Evolutionary conservation across 2,329 filamentous ascomycete genomes (phyloP).

Genomic region (Diplodia mutila): DNA sequence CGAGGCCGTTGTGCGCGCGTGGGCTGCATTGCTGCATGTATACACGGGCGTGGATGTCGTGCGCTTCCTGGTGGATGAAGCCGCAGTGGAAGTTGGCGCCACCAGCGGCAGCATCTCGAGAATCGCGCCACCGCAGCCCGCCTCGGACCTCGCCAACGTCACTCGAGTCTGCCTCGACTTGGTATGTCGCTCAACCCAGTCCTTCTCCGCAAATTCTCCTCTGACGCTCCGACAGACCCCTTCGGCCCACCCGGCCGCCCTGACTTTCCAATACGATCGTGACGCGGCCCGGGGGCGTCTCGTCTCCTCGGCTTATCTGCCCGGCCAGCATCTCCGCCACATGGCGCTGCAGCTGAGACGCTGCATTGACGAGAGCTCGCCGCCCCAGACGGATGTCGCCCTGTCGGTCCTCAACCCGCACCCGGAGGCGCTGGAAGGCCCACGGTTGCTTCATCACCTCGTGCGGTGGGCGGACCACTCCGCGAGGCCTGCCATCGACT

Average conservation of each 20-base stretch:
- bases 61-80: constrained; percentile 27
- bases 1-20: constrained; percentile 27
- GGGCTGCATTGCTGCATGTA: constrained; percentile 27
- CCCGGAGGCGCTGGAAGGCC: constrained; percentile 58
- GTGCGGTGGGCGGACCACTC: constrained; percentile 51
- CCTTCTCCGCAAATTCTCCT: not conserved
- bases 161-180: constrained; percentile 25
- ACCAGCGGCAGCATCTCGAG: constrained; percentile 19
- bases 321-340: constrained; percentile 24
- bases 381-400: constrained; percentile 10
- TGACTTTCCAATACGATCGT: constrained; percentile 21
- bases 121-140: constrained; percentile 11
- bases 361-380: constrained; percentile 2
- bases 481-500: constrained; percentile 63
- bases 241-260: constrained; percentile 4
- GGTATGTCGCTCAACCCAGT: constrained; percentile 13
- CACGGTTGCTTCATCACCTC: constrained; percentile 64
- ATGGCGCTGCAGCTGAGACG: constrained; percentile 26
- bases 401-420: constrained; percentile 63
- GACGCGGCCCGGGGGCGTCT: constrained; percentile 11
- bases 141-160: constrained; percentile 1
- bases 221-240: constrained; percentile 15
- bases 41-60: constrained; percentile 28
- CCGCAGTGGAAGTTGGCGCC: constrained; percentile 20
- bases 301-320: constrained; percentile 15